phyloP scores from a whole-genome alignment of 2,329 filamentous ascomycete genomes.

The Colletotrichum viniferum region DNA sequence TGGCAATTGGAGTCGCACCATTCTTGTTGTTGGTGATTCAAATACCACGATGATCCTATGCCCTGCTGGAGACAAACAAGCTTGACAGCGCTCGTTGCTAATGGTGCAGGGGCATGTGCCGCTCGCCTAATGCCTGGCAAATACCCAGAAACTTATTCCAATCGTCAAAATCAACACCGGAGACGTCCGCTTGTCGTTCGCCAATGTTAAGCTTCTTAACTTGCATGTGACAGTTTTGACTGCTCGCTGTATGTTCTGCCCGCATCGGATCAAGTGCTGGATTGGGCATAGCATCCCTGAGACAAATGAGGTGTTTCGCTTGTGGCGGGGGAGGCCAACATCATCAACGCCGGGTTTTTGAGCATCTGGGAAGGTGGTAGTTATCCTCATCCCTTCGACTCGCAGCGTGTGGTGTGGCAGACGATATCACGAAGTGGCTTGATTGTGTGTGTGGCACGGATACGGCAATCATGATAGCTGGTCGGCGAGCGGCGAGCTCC shows the following conservation, averaged over 20 bases:
- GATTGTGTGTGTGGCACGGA: not conserved
- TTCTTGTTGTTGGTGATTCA: not conserved
- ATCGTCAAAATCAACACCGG: not conserved
- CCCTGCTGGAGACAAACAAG: not conserved
- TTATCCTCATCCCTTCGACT: not conserved
- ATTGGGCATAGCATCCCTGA: not conserved
- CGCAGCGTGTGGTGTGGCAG: not conserved
- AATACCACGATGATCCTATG: not conserved
- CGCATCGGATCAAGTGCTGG: not conserved
- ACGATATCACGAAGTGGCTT: not conserved
- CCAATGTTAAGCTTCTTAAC: not conserved
- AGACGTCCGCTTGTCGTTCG: not conserved
- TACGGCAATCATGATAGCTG: not conserved
- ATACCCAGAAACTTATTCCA: not conserved
- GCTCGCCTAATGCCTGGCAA: not conserved
- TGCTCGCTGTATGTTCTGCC: not conserved
- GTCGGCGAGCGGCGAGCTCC: not conserved
- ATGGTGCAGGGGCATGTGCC: not conserved
- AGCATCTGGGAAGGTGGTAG: not conserved
- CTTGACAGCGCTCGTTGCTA: not conserved
- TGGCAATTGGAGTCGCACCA: not conserved
- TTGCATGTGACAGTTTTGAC: not conserved
- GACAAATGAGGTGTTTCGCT: not conserved
- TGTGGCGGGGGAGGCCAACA: not conserved
- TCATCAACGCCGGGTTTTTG: not conserved